These are phyloP conservation scores for Kodamaea fungicola DNA, from an alignment of 1,139 yeast species.

Conservation along the genomic window DNA sequence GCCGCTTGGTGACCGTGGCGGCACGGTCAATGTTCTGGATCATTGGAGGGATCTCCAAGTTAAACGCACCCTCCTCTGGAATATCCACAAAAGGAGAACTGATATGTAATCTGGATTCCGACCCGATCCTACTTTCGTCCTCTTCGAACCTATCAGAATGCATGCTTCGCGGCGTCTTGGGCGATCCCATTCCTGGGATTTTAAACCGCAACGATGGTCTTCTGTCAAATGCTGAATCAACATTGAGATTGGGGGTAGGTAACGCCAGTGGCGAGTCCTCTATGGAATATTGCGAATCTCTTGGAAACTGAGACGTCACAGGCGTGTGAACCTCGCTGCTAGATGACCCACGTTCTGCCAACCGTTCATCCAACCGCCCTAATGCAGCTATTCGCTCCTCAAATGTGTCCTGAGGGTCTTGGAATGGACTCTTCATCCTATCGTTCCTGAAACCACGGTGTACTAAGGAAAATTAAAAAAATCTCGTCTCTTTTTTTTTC, in stretches of 20 bases:
- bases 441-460: slow-evolving; percentile 1
- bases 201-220: slow-evolving; percentile 10
- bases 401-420: slow-evolving; percentile 12
- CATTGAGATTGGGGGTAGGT: slow-evolving; percentile 29
- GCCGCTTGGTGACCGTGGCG: slow-evolving; percentile 54
- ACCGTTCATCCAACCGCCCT: too few relatives aligned
- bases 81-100: slow-evolving; percentile 27
- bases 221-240: slow-evolving; percentile 1
- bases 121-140: too few relatives aligned
- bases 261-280: not conserved
- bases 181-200: slow-evolving; percentile 7
- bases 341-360: too few relatives aligned
- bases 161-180: not conserved
- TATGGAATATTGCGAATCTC: too few relatives aligned
- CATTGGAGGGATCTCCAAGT: slow-evolving; percentile 7
- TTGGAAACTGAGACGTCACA: too few relatives aligned
- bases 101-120: slow-evolving; percentile 1
- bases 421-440: slow-evolving; percentile 12
- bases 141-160: not conserved
- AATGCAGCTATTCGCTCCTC: slow-evolving; percentile 1
- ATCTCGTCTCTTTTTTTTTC: too few relatives aligned
- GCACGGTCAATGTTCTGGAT: slow-evolving; percentile 9
- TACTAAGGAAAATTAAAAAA: slow-evolving; percentile 4
- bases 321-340: too few relatives aligned
- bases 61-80: slow-evolving; percentile 19